Conservation (phyloP, 148 eudicot species). For the Oxyria digyna region DNA sequence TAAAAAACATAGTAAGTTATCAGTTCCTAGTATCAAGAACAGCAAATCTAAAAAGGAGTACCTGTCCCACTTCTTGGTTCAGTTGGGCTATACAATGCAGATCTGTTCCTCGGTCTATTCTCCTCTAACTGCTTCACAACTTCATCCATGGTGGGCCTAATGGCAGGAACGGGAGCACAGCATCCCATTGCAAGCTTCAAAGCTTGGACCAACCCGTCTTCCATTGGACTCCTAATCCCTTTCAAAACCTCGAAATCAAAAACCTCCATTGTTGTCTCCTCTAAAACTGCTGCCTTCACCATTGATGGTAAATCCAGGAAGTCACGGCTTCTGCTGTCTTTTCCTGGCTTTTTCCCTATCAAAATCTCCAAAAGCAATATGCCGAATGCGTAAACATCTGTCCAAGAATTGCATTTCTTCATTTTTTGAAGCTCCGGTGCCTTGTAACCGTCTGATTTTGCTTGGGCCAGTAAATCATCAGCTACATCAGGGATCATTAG, state of each 20-base stretch:
- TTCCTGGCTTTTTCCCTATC: slow-evolving; percentile 77
- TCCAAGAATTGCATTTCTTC: slow-evolving; percentile 76
- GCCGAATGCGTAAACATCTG: slow-evolving; percentile 89
- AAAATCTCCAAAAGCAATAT: slow-evolving; percentile 71
- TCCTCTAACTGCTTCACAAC: slow-evolving; percentile 93
- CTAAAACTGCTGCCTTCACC: slow-evolving; percentile 88
- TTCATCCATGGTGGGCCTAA: slow-evolving; percentile 89
- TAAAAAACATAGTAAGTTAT: too few species aligned
- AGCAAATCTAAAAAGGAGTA: slow-evolving; percentile 51
- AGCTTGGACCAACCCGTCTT: slow-evolving; percentile 89
- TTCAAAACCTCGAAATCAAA: slow-evolving; percentile 82
- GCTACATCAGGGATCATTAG: slow-evolving; percentile 66
- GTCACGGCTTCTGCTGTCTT: slow-evolving; percentile 44
- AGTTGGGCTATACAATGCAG: slow-evolving; percentile 90
- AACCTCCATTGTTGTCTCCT: slow-evolving; percentile 95
- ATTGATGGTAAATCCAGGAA: slow-evolving; percentile 73
- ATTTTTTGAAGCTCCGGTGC: slow-evolving; percentile 93
- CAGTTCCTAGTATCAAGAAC: background rate
- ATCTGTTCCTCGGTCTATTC: slow-evolving; percentile 82
- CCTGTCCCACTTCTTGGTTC: slow-evolving; percentile 83
- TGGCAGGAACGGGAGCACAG: slow-evolving; percentile 78
- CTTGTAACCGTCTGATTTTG: slow-evolving; percentile 75
- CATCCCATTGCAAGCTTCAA: slow-evolving; percentile 96
- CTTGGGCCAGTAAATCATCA: slow-evolving; percentile 66
- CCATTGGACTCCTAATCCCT: slow-evolving; percentile 90